These are phyloP conservation scores for Orbilia ellipsospora DNA, from an alignment of 2,329 filamentous ascomycete genomes.

Conservation along the genomic window DNA sequence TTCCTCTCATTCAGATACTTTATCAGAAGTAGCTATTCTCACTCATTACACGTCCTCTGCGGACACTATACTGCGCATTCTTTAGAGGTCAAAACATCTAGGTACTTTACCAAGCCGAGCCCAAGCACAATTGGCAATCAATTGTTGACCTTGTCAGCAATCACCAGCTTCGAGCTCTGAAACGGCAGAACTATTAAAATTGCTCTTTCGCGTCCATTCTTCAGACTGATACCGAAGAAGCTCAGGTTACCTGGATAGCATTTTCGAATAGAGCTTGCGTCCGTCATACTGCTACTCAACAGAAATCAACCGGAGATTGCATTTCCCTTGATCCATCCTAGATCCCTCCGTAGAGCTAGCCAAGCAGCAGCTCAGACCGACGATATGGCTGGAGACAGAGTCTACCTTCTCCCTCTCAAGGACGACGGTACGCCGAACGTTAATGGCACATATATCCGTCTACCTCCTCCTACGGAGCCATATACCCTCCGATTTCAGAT, in stretches of 20 bases:
- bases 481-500: slow-evolving; percentile 88
- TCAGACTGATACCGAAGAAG: too few relatives aligned
- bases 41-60: slow-evolving; percentile 25
- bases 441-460: slow-evolving; percentile 88
- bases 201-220: too few relatives aligned
- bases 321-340: slow-evolving; percentile 40
- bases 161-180: not conserved
- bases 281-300: slow-evolving; percentile 27
- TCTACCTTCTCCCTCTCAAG: slow-evolving; percentile 89
- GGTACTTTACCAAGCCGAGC: not conserved
- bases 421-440: slow-evolving; percentile 93
- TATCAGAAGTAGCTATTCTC: slow-evolving; percentile 27
- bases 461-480: slow-evolving; percentile 80
- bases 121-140: not conserved
- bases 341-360: slow-evolving; percentile 14
- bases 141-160: slow-evolving; percentile 9
- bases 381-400: slow-evolving; percentile 63
- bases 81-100: not conserved
- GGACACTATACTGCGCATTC: not conserved
- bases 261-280: slow-evolving; percentile 15
- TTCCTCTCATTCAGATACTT: not conserved
- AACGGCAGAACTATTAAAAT: too few relatives aligned
- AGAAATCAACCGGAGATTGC: slow-evolving; percentile 33
- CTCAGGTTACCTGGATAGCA: slow-evolving; percentile 5
- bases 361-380: slow-evolving; percentile 12